These are phyloP conservation scores for Cetraspora pellucida DNA, from an alignment of 192 early-diverging fungal species.

Conservation along the genomic window DNA sequence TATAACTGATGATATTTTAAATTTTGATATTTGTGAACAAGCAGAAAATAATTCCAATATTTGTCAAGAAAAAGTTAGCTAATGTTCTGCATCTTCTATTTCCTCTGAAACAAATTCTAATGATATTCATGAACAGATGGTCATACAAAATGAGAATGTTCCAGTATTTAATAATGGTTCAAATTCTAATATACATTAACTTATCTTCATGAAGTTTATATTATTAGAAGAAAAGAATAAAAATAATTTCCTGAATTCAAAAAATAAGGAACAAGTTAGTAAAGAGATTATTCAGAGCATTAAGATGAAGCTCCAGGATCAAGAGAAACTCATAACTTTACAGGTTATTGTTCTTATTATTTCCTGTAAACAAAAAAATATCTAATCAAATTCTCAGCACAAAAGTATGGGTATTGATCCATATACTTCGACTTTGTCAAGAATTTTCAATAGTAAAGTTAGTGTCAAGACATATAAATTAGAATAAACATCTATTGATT, in stretches of 20 bases:
- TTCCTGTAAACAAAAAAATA: not conserved
- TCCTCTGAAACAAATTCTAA: not conserved
- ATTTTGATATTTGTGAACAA: slow-evolving; percentile 5
- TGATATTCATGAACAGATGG: too few species aligned
- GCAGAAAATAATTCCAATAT: not conserved
- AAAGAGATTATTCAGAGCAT: slow-evolving; percentile 9
- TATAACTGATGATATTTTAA: slow-evolving; percentile 4
- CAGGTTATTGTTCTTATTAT: not conserved
- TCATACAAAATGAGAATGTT: too few species aligned
- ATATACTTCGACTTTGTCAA: not conserved
- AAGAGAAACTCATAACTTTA: slow-evolving; percentile 1
- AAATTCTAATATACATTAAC: too few species aligned
- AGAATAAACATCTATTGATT: not conserved
- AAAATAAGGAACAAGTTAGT: slow-evolving; percentile 9
- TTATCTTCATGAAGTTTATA: not conserved
- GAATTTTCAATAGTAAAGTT: not conserved
- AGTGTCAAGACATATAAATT: not conserved
- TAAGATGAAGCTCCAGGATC: not conserved
- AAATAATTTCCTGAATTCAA: slow-evolving; percentile 4
- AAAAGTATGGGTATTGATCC: not conserved
- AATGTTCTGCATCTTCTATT: slow-evolving; percentile 11
- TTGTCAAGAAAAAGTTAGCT: slow-evolving; percentile 8
- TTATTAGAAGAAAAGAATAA: slow-evolving; percentile 7
- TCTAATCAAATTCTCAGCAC: not conserved
- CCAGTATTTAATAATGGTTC: not conserved